Conservation (phyloP, 2,329 filamentous ascomycete species). For the Fusarium citri region DNA sequence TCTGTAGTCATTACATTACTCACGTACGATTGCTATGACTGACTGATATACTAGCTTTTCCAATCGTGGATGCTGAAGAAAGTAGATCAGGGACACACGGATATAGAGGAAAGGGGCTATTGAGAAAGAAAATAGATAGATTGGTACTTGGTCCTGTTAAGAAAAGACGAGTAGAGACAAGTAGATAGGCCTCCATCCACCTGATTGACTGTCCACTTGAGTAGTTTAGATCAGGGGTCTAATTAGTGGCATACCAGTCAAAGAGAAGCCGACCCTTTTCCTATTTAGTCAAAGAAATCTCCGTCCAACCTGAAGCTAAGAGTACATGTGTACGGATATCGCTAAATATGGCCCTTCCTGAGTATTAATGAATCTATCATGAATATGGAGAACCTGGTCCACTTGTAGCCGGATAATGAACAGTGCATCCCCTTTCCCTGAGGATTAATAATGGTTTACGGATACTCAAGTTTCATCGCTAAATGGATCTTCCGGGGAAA, state of each 20-base stretch:
- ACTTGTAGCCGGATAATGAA: conserved; percentile 13
- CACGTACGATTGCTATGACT: background rate
- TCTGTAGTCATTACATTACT: background rate
- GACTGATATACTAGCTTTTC: background rate
- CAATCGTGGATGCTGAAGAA: background rate
- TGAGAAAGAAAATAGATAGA: background rate
- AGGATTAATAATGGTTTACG: background rate
- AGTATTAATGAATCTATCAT: no score
- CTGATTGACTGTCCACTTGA: background rate
- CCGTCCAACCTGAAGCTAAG: background rate
- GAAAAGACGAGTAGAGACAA: background rate
- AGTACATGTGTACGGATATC: background rate
- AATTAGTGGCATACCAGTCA: background rate
- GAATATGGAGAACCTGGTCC: background rate
- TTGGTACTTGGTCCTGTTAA: background rate
- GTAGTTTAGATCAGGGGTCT: background rate
- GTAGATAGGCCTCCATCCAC: background rate
- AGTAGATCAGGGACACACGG: background rate
- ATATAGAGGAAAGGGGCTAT: background rate
- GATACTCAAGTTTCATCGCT: background rate
- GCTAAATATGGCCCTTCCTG: background rate
- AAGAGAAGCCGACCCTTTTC: background rate
- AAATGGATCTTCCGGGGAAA: background rate
- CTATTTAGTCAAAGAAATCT: background rate
- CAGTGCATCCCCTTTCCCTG: background rate